These are phyloP conservation scores for Eimeria mitis DNA, from an alignment of 169 alveolate species.

Conservation along the genomic window DNA sequence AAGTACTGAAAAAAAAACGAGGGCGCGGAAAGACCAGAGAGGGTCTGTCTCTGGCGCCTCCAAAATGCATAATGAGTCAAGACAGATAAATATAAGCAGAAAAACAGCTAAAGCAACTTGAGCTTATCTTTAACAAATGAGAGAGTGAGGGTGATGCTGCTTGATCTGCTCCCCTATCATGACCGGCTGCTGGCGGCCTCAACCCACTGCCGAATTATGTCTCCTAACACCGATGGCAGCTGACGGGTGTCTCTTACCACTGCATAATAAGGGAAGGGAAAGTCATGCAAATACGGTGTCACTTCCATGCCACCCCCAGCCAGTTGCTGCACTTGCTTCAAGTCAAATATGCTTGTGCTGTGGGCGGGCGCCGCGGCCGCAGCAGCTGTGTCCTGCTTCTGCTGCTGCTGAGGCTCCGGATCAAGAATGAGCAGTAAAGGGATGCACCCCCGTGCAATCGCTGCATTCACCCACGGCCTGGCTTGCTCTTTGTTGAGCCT, in stretches of 20 bases:
- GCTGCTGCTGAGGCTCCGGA: slow-evolving; percentile 80
- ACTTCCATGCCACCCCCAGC: slow-evolving; percentile 89
- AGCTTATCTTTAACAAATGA: neutral
- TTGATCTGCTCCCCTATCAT: neutral
- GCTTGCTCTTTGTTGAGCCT: slow-evolving; percentile 96
- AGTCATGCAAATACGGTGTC: slow-evolving; percentile 94
- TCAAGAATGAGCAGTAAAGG: slow-evolving; percentile 92
- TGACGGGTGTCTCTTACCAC: slow-evolving; percentile 87
- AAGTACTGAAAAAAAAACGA: too few species aligned
- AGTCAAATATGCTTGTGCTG: slow-evolving; percentile 89
- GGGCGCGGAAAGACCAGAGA: too few species aligned
- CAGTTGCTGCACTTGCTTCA: slow-evolving; percentile 89
- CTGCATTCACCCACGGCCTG: slow-evolving; percentile 90
- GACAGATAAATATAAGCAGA: neutral
- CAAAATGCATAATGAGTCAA: neutral
- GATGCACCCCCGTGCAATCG: slow-evolving; percentile 88
- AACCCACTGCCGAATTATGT: slow-evolving; percentile 88
- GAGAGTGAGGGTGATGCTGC: neutral
- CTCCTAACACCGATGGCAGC: slow-evolving; percentile 86
- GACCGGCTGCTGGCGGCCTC: slow-evolving; percentile 64
- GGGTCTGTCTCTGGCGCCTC: too few species aligned
- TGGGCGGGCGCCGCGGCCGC: neutral
- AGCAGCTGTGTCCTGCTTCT: slow-evolving; percentile 18
- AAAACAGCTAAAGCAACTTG: neutral
- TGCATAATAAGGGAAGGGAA: slow-evolving; percentile 96